phyloP scores from a whole-genome alignment of 495 filamentous ascomycete genomes.

The Talaromyces nanjingensis region DNA sequence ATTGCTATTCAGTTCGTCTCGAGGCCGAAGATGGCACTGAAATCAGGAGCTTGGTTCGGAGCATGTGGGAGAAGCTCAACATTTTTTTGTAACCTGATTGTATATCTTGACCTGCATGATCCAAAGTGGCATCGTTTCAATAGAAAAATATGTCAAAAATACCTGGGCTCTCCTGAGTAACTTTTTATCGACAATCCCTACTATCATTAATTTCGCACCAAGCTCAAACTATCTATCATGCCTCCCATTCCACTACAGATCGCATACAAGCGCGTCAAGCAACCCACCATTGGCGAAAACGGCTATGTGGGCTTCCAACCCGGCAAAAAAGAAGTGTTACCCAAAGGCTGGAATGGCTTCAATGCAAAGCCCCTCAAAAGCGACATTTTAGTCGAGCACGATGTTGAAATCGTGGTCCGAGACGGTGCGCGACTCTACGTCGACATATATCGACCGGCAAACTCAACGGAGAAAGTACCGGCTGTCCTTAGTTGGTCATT shows the following conservation, averaged over 20 bases:
- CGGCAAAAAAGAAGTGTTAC: conserved; percentile 22
- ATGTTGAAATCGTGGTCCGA: conserved; percentile 23
- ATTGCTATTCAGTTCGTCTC: neutral
- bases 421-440: conserved; percentile 26
- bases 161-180: neutral
- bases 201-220: neutral
- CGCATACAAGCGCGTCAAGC: conserved; percentile 23
- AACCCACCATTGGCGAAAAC: conserved; percentile 22
- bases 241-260: conserved; percentile 22
- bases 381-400: conserved; percentile 21
- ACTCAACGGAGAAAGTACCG: conserved; percentile 23
- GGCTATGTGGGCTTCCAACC: conserved; percentile 23
- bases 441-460: conserved; percentile 29
- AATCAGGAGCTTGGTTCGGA: neutral
- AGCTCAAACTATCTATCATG: conserved; percentile 12
- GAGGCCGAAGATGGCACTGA: neutral
- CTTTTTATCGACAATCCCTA: neutral
- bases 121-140: neutral
- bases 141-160: neutral
- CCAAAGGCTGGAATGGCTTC: conserved; percentile 23
- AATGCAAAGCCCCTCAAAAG: conserved; percentile 18
- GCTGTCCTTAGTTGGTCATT: conserved; percentile 30
- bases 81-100: neutral
- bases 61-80: neutral
- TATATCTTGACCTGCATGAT: neutral